Percentiles rank a stretch among this genome's conserved stretches.
These are phyloP conservation scores for Scenedesmus sp. DNA, from an alignment of 163 green algal genomes.

Conservation along the genomic window DNA sequence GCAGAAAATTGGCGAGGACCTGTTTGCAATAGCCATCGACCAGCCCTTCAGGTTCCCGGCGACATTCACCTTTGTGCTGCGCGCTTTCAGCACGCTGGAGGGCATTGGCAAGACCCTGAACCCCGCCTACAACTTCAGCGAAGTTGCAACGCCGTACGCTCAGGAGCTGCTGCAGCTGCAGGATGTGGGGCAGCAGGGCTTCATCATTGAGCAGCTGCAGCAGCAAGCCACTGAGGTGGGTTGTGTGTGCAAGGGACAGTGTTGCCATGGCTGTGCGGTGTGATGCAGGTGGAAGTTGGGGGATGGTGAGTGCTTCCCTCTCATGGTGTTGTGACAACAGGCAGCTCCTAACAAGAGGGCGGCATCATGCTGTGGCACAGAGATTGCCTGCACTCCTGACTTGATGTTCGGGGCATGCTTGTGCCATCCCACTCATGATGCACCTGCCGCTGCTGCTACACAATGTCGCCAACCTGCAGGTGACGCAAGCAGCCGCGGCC, in stretches of 20 bases:
- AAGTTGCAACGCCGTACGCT: constrained; percentile 61
- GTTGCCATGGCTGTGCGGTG: too few relatives aligned
- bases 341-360: too few relatives aligned
- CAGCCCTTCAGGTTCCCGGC: constrained; percentile 82
- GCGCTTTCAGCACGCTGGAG: constrained; percentile 94
- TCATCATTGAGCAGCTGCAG: constrained; percentile 64
- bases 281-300: neutral
- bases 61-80: constrained; percentile 96
- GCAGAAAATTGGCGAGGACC: constrained; percentile 92
- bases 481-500: constrained; percentile 68
- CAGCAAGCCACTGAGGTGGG: constrained; percentile 73
- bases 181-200: constrained; percentile 39
- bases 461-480: neutral
- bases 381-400: neutral
- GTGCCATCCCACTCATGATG: neutral
- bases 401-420: neutral
- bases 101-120: constrained; percentile 95
- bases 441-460: neutral
- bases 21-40: constrained; percentile 91
- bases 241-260: neutral
- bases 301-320: neutral
- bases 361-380: neutral
- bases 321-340: too few relatives aligned
- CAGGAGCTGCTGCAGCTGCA: constrained; percentile 84
- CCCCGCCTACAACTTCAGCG: constrained; percentile 92